Base-by-base conservation (phyloP, 2,329 filamentous ascomycete species). In the Gaeumannomyces sp. region DNA sequence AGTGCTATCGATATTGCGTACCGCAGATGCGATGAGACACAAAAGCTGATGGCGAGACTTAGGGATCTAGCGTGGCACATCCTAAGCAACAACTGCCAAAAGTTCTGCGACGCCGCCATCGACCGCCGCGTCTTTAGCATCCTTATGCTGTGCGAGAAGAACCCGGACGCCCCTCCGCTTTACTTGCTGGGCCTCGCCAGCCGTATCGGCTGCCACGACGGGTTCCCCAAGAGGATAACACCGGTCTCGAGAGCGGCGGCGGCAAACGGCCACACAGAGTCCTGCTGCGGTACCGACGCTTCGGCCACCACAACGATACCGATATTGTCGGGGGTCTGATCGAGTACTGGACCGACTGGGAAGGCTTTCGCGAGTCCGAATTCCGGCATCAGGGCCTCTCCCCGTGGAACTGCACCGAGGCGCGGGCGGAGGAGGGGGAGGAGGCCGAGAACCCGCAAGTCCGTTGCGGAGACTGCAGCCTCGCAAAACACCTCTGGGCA, bases 261-360 rank as follows among this genome's bases (percentile, higher is more conserved):
- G 4, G n/a, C 58, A 8, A 72, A 70, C n/a, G 78, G 79, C 0
- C 68, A 78, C 10, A 77, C 74, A 1, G 78, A 81, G 64, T 79
- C 61, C 72, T 81, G 0, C 72, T 76, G 14, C 72, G 72, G 16
- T 76, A 79, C 65, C 72, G 72, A 60, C 73, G 72, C 61, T 77
- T 72, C 62, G 78, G 78, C 5, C 70, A 74, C 0, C 74, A 78
- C 61, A 73, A 77, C 57, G 76, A 79, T 7, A 71, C 76, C 1
- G 79, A 81, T 65, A 72, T 81, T 4, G 74, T 80, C 33, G 79
- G 81, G 68, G 75, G 73, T 0, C 74, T 76, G 14, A 72, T 75
- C 64, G 78, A 81, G 69, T 81, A 81, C 66, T 81, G 79, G 79
- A 71, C 77, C 64, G 78, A 80, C 67, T 81, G 78, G 77, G 78